These are phyloP conservation scores for Rhodamnia argentea DNA, from an alignment of 345 rosid species.

Conservation along the genomic window DNA sequence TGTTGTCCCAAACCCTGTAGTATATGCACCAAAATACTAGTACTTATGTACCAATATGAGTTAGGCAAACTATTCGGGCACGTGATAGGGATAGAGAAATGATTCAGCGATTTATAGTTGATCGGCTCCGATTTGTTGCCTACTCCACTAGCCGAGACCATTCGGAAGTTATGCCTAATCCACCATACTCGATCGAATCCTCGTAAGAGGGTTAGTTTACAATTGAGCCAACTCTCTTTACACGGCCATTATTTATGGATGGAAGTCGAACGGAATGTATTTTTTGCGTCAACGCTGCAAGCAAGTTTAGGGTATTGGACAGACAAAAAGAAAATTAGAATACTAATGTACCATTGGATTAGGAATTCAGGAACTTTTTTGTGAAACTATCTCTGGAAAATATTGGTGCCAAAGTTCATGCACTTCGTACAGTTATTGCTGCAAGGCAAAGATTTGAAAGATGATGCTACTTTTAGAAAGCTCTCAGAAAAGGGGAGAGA, in stretches of 20 bases:
- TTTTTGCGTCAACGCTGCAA: neutral
- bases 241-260: neutral
- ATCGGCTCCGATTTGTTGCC: neutral
- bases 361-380: too few species aligned
- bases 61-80: neutral
- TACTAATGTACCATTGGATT: neutral
- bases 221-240: neutral
- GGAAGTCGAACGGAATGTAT: neutral
- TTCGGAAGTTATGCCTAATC: neutral
- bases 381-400: neutral
- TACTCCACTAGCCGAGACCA: neutral
- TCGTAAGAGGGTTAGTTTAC: neutral
- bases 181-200: neutral
- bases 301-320: neutral
- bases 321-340: neutral
- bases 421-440: neutral
- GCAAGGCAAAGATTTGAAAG: neutral
- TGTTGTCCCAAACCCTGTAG: neutral
- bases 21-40: neutral
- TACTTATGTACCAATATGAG: neutral
- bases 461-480: neutral
- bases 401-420: neutral
- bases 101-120: neutral
- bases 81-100: neutral
- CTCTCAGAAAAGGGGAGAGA: neutral